Percentiles rank a stretch among this genome's conserved stretches.
Evolutionary conservation across 805 yeast species (phyloP).

Genomic region (Starmerella powellii): DNA sequence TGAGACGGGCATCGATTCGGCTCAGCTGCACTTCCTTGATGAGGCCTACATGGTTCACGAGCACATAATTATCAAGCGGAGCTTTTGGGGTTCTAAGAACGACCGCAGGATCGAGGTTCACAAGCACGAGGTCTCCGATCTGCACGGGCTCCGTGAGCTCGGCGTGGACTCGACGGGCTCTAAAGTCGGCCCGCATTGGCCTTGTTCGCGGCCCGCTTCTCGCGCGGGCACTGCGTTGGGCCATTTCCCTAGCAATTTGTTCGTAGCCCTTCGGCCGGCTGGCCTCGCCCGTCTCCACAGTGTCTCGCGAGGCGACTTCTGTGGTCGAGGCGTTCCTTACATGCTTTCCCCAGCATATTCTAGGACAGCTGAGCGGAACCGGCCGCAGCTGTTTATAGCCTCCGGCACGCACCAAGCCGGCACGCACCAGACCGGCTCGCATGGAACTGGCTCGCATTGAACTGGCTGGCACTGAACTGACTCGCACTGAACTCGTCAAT

Average conservation of each 20-base stretch:
- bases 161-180: neutral
- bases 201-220: neutral
- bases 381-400: too few relatives aligned
- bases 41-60: slow-evolving; percentile 11
- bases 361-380: too few relatives aligned
- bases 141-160: slow-evolving; percentile 5
- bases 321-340: too few relatives aligned
- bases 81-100: slow-evolving; percentile 4
- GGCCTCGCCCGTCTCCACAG: too few relatives aligned
- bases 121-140: slow-evolving; percentile 16
- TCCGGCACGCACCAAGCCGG: too few relatives aligned
- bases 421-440: too few relatives aligned
- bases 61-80: slow-evolving; percentile 6
- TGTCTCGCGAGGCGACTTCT: too few relatives aligned
- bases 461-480: too few relatives aligned
- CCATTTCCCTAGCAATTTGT: neutral
- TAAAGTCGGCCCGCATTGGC: neutral
- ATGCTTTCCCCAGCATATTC: too few relatives aligned
- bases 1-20: slow-evolving; percentile 12
- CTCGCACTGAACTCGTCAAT: too few relatives aligned
- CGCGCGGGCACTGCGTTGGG: neutral
- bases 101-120: slow-evolving; percentile 11
- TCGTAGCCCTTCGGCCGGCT: neutral
- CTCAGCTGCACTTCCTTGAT: slow-evolving; percentile 3
- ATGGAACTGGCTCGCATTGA: too few relatives aligned